Evolutionary conservation across 352 stramenopile genomes (phyloP).

Genomic region (Phytophthora boehmeriae): DNA sequence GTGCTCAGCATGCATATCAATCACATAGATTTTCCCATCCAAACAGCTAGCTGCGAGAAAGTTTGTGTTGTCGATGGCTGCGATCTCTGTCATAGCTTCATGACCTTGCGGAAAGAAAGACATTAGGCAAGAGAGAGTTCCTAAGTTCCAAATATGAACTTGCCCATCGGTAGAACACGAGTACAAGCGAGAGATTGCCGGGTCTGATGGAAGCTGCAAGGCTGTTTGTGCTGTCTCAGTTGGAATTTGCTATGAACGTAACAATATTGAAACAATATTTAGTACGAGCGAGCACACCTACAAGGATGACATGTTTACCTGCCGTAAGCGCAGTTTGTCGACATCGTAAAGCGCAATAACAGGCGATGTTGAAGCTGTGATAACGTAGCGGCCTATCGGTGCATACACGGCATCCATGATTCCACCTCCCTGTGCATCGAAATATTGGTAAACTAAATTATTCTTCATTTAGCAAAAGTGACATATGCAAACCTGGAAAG

Average conservation of each 20-base stretch:
- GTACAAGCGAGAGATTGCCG: conserved; percentile 31
- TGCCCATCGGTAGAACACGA: conserved; percentile 44
- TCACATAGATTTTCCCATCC: conserved; percentile 65
- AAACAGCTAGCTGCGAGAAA: conserved; percentile 47
- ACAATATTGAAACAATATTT: neutral
- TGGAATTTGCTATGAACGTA: conserved; percentile 52
- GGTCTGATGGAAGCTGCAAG: conserved; percentile 23
- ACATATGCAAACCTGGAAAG: conserved; percentile 12
- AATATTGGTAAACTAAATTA: neutral
- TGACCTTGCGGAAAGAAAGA: conserved; percentile 46
- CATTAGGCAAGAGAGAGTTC: conserved; percentile 33
- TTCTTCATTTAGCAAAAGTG: neutral
- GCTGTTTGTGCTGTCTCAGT: conserved; percentile 43
- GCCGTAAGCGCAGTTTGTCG: conserved; percentile 49
- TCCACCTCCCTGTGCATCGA: conserved; percentile 10
- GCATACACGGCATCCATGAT: conserved; percentile 58
- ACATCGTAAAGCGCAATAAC: conserved; percentile 62
- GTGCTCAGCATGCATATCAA: conserved; percentile 40
- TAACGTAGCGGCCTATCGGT: conserved; percentile 44
- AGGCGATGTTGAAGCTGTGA: conserved; percentile 53
- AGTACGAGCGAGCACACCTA: neutral
- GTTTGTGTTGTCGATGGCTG: conserved; percentile 37
- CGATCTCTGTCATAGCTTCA: conserved; percentile 45
- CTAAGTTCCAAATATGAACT: conserved; percentile 52
- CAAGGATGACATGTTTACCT: conserved; percentile 30